These are phyloP conservation scores for Liquidambar formosana DNA, from an alignment of 164 flowering plant species.

Conservation along the genomic window DNA sequence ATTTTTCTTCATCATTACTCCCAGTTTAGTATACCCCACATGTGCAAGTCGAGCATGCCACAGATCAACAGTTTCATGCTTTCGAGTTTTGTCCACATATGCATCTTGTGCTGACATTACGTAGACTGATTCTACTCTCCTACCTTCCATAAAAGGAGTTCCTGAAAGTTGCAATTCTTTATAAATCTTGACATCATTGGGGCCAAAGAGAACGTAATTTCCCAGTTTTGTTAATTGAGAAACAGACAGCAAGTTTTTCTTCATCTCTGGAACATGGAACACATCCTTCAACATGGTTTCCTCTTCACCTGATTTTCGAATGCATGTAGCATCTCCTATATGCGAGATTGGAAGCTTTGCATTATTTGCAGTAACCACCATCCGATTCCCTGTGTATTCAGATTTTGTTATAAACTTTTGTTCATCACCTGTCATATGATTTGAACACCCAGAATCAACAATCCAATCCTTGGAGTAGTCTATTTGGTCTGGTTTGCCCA, in stretches of 20 bases:
- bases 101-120: constrained; percentile 14
- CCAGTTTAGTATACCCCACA: constrained; percentile 13
- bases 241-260: constrained; percentile 18
- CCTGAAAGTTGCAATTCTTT: background rate
- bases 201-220: constrained; percentile 20
- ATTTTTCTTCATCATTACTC: constrained; percentile 8
- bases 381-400: constrained; percentile 6
- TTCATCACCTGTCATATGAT: constrained; percentile 20
- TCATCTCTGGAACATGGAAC: constrained; percentile 21
- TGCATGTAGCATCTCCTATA: background rate
- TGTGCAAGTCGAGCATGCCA: constrained; percentile 20
- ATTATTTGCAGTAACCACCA: constrained; percentile 16
- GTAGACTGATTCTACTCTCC: constrained; percentile 15
- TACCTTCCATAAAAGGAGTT: constrained; percentile 6
- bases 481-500: too few species aligned
- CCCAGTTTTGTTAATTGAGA: constrained; percentile 15
- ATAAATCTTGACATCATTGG: constrained; percentile 21
- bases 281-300: constrained; percentile 11
- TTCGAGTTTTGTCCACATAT: constrained; percentile 13
- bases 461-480: constrained; percentile 16
- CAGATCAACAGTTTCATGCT: constrained; percentile 13
- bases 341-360: constrained; percentile 15
- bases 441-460: constrained; percentile 13
- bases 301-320: background rate
- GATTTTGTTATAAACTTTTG: background rate